These are phyloP conservation scores for Eucalyptus pauciflora DNA, from an alignment of 345 rosid species.

Conservation along the genomic window DNA sequence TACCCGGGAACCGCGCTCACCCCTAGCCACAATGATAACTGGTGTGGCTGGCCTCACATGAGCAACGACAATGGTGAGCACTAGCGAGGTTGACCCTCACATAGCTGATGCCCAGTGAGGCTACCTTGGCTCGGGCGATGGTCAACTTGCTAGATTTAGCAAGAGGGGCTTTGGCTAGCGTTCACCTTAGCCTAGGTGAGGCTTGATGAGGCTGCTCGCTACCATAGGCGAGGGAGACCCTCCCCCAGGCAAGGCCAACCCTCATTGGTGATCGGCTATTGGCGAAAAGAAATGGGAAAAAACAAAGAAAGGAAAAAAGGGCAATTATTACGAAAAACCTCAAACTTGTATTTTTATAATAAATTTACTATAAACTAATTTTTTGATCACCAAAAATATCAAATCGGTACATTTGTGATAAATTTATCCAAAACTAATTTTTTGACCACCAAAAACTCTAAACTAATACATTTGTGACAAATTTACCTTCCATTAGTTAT, in stretches of 20 bases:
- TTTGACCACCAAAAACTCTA: too few relatives aligned
- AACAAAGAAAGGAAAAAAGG: too few relatives aligned
- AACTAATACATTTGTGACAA: too few relatives aligned
- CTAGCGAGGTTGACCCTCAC: accelerated
- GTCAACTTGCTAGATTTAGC: background rate
- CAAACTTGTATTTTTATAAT: accelerated
- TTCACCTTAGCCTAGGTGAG: background rate
- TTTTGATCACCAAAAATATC: accelerated
- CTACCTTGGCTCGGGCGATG: accelerated
- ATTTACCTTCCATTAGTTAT: too few relatives aligned
- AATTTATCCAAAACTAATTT: too few relatives aligned
- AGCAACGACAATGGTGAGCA: background rate
- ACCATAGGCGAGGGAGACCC: background rate
- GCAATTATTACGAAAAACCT: accelerated
- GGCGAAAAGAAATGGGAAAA: background rate
- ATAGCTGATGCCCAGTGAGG: accelerated
- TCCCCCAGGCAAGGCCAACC: accelerated
- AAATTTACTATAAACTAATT: too few relatives aligned
- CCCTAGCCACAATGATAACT: too few relatives aligned
- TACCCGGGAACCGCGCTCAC: too few relatives aligned
- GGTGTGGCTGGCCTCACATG: too few relatives aligned
- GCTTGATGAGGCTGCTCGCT: accelerated
- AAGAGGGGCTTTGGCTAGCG: background rate
- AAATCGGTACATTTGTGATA: accelerated
- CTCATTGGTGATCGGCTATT: accelerated